A percentile compares a stretch with the other conserved stretches of the same genome.
phyloP scores from a whole-genome alignment of 1,284 basidiomycete species.

The Ceratobasidium theobromae region DNA sequence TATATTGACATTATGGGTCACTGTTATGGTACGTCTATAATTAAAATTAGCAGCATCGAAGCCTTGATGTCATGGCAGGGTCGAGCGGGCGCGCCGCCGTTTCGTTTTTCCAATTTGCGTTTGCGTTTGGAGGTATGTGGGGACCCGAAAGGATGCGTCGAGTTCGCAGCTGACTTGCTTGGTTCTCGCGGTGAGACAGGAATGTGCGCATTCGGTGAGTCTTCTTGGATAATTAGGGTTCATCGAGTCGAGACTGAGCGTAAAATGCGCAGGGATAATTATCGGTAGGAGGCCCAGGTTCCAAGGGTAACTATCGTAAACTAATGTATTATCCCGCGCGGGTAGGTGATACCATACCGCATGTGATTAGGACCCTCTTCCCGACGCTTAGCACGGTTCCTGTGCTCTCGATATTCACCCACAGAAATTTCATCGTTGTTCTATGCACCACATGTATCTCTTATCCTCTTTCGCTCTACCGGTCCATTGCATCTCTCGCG shows the following conservation, averaged over 20 bases:
- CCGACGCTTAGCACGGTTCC: slow-evolving; percentile 71
- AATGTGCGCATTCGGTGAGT: slow-evolving; percentile 93
- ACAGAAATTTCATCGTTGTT: slow-evolving; percentile 86
- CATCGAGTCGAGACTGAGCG: neutral
- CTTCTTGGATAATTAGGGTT: slow-evolving; percentile 51
- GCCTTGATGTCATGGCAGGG: neutral
- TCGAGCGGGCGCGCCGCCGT: slow-evolving; percentile 84
- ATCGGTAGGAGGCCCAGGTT: slow-evolving; percentile 51
- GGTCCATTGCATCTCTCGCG: slow-evolving; percentile 96
- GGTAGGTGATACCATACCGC: slow-evolving; percentile 90
- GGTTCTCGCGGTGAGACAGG: slow-evolving; percentile 49
- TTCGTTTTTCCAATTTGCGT: slow-evolving; percentile 96
- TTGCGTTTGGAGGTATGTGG: slow-evolving; percentile 87
- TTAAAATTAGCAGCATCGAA: neutral
- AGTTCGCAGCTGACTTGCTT: slow-evolving; percentile 25
- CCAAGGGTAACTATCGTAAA: slow-evolving; percentile 30
- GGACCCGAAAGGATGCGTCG: neutral
- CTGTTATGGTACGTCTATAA: slow-evolving; percentile 69
- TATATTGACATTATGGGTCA: slow-evolving; percentile 97
- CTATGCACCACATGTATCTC: slow-evolving; percentile 86
- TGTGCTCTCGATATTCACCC: slow-evolving; percentile 73
- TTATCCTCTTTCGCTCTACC: slow-evolving; percentile 93
- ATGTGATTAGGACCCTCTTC: slow-evolving; percentile 86
- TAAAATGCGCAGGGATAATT: slow-evolving; percentile 25
- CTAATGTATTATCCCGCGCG: neutral